Evolutionary conservation across 257 asterid genomes (phyloP).

Genomic region (Henckelia pumila): DNA sequence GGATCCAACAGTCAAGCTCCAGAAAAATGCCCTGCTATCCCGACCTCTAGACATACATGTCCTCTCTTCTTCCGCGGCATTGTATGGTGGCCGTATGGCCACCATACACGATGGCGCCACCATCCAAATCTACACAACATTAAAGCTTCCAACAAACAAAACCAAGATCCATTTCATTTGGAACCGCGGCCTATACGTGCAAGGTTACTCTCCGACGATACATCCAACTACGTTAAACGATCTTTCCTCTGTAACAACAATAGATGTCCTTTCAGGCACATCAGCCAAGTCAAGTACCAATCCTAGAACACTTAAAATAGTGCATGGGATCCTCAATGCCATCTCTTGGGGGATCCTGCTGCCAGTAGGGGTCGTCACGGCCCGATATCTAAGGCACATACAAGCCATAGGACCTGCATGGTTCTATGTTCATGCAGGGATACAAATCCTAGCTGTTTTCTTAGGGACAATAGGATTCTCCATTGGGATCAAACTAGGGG

Average conservation of each 20-base stretch:
- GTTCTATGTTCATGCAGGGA: constrained; percentile 82
- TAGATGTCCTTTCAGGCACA: constrained; percentile 63
- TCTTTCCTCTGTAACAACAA: constrained; percentile 61
- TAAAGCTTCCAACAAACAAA: constrained; percentile 56
- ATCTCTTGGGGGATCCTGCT: constrained; percentile 46
- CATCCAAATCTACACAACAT: constrained; percentile 58
- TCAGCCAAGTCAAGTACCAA: constrained; percentile 34
- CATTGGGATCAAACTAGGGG: constrained; percentile 67
- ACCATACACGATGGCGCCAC: constrained; percentile 73
- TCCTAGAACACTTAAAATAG: constrained; percentile 41
- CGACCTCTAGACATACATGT: constrained; percentile 78
- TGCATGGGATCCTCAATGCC: constrained; percentile 63
- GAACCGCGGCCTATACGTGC: constrained; percentile 88
- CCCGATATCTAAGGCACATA: neutral
- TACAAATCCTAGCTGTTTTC: constrained; percentile 56
- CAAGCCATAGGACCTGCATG: constrained; percentile 36
- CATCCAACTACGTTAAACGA: constrained; percentile 65
- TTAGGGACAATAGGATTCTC: constrained; percentile 77
- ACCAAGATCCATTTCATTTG: constrained; percentile 72
- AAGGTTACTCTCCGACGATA: constrained; percentile 91
- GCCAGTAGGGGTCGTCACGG: neutral
- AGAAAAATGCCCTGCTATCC: constrained; percentile 66
- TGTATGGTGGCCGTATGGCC: constrained; percentile 88
- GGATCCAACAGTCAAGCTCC: constrained; percentile 73
- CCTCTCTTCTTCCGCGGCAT: constrained; percentile 61